Evolutionary conservation across 2,329 filamentous ascomycete species (phyloP).

Genomic region (Penicillium sp.): DNA sequence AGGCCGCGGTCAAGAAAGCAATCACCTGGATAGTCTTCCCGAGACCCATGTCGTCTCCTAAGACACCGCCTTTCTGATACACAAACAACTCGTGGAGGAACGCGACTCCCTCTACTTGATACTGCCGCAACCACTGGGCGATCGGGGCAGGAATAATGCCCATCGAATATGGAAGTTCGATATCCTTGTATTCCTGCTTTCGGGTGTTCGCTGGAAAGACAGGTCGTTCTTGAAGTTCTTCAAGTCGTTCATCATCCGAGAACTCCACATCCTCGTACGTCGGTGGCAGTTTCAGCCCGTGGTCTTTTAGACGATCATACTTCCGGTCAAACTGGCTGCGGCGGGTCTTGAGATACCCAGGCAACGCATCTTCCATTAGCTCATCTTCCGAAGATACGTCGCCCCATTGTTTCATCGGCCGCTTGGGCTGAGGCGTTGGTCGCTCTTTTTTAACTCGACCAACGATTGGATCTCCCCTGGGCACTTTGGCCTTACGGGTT

Average conservation of each 20-base stretch:
- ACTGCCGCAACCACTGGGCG: constrained; percentile 82
- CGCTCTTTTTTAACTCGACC: constrained; percentile 29
- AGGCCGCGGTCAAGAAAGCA: constrained; percentile 80
- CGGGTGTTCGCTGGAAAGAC: constrained; percentile 56
- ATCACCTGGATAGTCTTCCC: constrained; percentile 96
- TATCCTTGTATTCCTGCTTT: constrained; percentile 62
- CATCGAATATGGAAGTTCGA: constrained; percentile 63
- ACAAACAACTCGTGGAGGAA: constrained; percentile 86
- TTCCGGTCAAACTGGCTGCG: constrained; percentile 59
- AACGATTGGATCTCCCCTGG: constrained; percentile 35
- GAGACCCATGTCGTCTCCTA: constrained; percentile 95
- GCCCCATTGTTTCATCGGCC: constrained; percentile 35
- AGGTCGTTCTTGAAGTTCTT: constrained; percentile 60
- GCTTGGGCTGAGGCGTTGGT: constrained; percentile 17
- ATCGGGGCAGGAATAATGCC: constrained; percentile 80
- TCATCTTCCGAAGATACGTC: constrained; percentile 47
- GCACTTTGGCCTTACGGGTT: constrained; percentile 39
- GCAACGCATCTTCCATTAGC: constrained; percentile 53
- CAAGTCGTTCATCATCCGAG: constrained; percentile 58
- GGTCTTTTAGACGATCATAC: constrained; percentile 52
- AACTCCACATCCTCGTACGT: constrained; percentile 67
- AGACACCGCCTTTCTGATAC: constrained; percentile 78
- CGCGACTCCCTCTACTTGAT: constrained; percentile 74
- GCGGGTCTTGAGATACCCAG: constrained; percentile 64
- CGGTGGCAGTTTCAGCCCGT: constrained; percentile 67